These are phyloP conservation scores for Fragaria nilgerrensis DNA, from an alignment of 306 rosid genomes.

Conservation along the genomic window DNA sequence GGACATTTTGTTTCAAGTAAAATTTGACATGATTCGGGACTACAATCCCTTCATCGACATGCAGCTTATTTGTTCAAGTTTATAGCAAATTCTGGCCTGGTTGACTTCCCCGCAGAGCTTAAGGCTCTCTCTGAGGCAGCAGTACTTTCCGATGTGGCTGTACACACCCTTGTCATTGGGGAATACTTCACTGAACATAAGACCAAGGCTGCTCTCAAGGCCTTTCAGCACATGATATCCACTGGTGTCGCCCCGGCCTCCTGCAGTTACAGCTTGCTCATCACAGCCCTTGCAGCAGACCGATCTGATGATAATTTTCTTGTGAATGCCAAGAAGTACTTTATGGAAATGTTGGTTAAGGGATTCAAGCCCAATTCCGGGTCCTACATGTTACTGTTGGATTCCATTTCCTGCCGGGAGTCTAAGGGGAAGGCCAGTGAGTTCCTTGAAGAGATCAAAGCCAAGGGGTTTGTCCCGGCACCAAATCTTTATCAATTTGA, in stretches of 20 bases:
- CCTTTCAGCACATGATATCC: neutral
- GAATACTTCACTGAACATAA: neutral
- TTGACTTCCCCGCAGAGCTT: neutral
- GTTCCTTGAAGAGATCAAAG: neutral
- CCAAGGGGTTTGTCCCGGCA: neutral
- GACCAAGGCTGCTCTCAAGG: neutral
- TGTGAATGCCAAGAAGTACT: neutral
- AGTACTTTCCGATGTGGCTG: neutral
- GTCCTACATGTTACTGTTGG: neutral
- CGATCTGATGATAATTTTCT: neutral
- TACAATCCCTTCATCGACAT: neutral
- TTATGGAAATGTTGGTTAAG: neutral
- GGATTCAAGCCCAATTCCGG: neutral
- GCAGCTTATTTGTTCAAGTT: neutral
- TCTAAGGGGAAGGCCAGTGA: neutral
- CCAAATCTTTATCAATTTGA: neutral
- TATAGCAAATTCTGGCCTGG: neutral
- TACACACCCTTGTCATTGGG: neutral
- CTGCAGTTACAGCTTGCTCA: neutral
- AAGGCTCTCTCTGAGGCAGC: neutral
- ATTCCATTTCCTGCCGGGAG: neutral
- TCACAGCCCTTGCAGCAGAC: neutral
- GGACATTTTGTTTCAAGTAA: neutral
- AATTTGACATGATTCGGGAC: neutral
- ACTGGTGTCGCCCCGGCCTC: neutral